Conservation (phyloP, 2,329 filamentous ascomycete species). For the Aspergillus sp. region DNA sequence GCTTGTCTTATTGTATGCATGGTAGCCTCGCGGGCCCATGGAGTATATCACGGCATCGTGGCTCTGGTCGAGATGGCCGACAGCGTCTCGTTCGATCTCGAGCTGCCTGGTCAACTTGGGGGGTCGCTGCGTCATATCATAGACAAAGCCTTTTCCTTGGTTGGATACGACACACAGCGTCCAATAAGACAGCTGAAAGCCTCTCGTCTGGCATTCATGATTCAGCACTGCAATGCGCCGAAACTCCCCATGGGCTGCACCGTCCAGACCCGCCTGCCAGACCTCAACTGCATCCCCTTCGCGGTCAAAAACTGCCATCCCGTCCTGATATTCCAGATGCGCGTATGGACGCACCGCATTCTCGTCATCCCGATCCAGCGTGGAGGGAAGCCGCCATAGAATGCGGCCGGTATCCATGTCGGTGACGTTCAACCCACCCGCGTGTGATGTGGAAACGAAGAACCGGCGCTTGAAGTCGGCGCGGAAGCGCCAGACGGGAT, state of each 20-base stretch:
- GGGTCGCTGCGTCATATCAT: constrained; percentile 40
- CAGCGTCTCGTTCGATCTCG: constrained; percentile 40
- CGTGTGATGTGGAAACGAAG: constrained; percentile 46
- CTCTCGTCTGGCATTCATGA: constrained; percentile 45
- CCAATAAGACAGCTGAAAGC: constrained; percentile 45
- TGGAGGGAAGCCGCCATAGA: constrained; percentile 39
- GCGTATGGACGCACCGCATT: constrained; percentile 43
- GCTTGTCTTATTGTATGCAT: constrained; percentile 41
- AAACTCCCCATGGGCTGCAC: constrained; percentile 38
- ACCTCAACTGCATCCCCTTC: constrained; percentile 47
- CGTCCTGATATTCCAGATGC: constrained; percentile 50
- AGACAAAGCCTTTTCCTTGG: constrained; percentile 46
- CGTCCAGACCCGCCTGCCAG: constrained; percentile 41
- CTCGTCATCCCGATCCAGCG: constrained; percentile 19
- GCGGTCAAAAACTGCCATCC: constrained; percentile 46
- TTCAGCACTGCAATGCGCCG: constrained; percentile 39
- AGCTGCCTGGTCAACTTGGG: constrained; percentile 36
- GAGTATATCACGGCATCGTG: constrained; percentile 45
- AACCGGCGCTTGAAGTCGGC: constrained; percentile 49
- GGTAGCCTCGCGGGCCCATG: constrained; percentile 43
- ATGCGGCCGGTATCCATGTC: constrained; percentile 46
- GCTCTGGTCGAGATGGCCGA: constrained; percentile 48
- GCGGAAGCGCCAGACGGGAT: constrained; percentile 47
- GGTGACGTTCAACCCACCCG: constrained; percentile 46
- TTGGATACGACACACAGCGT: constrained; percentile 49